Evolutionary conservation across 140 eudicot species (phyloP).

Genomic region (Oenanthe javanica): DNA sequence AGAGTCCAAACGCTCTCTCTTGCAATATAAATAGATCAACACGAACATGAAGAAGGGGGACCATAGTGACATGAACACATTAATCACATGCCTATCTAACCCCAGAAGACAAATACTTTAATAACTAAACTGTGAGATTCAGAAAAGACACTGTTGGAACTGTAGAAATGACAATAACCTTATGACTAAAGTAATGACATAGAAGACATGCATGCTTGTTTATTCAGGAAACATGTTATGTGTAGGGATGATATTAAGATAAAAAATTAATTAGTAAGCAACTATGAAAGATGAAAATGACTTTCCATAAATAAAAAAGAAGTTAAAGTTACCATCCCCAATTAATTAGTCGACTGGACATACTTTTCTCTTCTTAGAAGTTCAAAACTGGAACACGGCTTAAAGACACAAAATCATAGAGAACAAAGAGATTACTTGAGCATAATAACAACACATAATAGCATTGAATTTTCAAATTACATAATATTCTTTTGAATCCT

Average conservation of each 20-base stretch:
- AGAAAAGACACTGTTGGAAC: background rate
- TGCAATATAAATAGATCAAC: background rate
- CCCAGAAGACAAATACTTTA: background rate
- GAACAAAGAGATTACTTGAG: background rate
- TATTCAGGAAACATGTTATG: background rate
- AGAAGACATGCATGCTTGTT: background rate
- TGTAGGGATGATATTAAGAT: background rate
- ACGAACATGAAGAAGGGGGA: background rate
- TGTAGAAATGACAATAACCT: background rate
- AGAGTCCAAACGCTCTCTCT: background rate
- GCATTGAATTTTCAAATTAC: background rate
- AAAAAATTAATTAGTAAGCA: background rate
- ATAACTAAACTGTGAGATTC: background rate
- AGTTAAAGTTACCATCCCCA: background rate
- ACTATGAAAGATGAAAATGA: background rate
- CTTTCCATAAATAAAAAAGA: background rate
- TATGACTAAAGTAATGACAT: background rate
- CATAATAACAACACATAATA: background rate
- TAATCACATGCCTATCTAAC: background rate
- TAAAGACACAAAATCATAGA: background rate
- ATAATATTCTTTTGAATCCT: background rate
- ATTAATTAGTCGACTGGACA: background rate
- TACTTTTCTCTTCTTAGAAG: background rate
- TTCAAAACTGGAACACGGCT: background rate
- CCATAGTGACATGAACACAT: background rate